These are phyloP conservation scores for Salix udensis DNA, from an alignment of 345 rosid species.

Conservation along the genomic window DNA sequence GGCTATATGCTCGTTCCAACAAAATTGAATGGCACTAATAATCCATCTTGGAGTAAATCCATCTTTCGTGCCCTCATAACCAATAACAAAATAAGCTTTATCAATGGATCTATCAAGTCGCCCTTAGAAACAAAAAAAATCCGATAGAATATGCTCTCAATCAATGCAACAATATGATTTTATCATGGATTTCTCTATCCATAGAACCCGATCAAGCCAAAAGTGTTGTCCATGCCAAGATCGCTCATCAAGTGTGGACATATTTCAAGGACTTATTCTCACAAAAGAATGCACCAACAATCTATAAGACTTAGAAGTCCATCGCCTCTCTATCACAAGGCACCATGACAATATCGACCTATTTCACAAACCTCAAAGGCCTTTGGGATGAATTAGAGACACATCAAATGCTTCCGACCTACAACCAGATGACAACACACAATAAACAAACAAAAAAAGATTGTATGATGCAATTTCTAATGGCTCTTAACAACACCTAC, in stretches of 20 bases:
- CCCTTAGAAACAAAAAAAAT: background rate
- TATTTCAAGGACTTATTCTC: constrained; percentile 14
- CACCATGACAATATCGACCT: constrained; percentile 6
- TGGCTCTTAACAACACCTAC: constrained; percentile 5
- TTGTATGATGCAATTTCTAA: background rate
- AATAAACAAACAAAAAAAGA: background rate
- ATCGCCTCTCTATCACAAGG: constrained; percentile 4
- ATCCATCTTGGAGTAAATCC: background rate
- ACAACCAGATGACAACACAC: background rate
- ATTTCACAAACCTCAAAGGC: background rate
- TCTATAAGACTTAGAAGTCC: constrained; percentile 8
- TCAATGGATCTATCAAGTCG: background rate
- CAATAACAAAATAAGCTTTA: background rate
- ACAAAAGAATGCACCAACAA: constrained; percentile 14
- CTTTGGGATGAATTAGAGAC: background rate
- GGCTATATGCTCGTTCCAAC: constrained; percentile 2
- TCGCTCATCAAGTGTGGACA: constrained; percentile 10
- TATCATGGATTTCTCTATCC: constrained; percentile 7
- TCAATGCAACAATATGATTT: constrained; percentile 3
- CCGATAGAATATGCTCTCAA: background rate
- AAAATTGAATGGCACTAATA: constrained; percentile 3
- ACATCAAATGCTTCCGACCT: background rate
- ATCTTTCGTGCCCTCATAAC: constrained; percentile 1
- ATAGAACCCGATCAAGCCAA: constrained; percentile 5
- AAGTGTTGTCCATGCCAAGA: constrained; percentile 11